Base-by-base conservation (phyloP, 768 basidiomycete genomes). In the Rhodotorula sphaerocarpa region DNA sequence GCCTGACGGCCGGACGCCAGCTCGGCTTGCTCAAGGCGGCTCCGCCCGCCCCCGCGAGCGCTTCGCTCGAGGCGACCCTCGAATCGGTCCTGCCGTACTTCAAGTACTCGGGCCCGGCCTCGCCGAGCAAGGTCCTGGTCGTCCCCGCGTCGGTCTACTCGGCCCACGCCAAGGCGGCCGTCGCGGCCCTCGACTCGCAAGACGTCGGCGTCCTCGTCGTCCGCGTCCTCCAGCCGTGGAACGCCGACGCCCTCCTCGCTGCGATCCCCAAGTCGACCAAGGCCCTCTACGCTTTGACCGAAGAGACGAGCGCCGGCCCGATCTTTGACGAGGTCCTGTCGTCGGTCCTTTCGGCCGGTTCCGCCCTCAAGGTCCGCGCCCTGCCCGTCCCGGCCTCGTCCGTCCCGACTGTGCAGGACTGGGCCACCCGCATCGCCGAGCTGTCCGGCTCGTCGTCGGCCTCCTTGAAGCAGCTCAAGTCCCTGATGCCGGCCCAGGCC, bases 201-300 rank as follows among this genome's bases (percentile, higher is more conserved):
- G 82, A 83, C 16, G 74, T 89, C 15, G 88, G 84, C 4, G 79
- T 85, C 2, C 78, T 91, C 58, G 75, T 81, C 48, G 85, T 90
- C 55, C 85, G 86, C 65, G 84, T 88, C n/a, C 79, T 89, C 55
- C 82, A 87, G 50, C 87, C 90, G 28, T 91, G 90, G 90, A 78
- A 82, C 70, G 82, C 84, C 62, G 77, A 79, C 25, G 80, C 82
- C n/a, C 79, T 93, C 63, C 79, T 79, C 65, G 74, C 72, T 20
- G 75, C 80, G 30, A 72, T 92, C 39, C 90, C 90, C 10, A 55
- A 78, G 10, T 80, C 81, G 21, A 84, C 79, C 27, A 79, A 77
- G 70, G 76, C 75, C 30, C 77, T 92, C 11, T 80, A 88, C 70
- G 85, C 92, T 61, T 76, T 90, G 31, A 87, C 89, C 65, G 89